Percentiles rank a stretch among this genome's conserved stretches.
Evolutionary conservation across 78 protist species (phyloP).

Genomic region (Chrysochromulina tobinii): DNA sequence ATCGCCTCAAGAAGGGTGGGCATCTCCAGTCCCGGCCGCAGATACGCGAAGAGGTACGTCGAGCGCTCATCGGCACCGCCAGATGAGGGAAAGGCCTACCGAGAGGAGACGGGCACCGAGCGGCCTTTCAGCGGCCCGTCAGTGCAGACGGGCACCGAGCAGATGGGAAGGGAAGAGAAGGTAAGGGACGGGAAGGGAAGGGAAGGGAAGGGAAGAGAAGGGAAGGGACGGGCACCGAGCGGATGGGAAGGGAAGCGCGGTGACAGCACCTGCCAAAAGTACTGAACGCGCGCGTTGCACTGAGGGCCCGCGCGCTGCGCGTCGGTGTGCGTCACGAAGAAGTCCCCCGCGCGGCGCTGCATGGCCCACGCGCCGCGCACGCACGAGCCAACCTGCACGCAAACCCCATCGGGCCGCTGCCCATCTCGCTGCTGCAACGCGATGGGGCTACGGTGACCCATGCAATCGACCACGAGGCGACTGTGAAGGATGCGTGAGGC

Average conservation of each 20-base stretch:
- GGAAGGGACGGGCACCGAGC: too few species aligned
- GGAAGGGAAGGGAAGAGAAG: too few species aligned
- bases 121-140: too few species aligned
- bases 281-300: background rate
- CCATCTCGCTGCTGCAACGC: background rate
- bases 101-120: too few species aligned
- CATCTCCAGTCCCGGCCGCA: background rate
- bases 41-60: background rate
- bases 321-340: background rate
- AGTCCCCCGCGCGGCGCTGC: background rate
- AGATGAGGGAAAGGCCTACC: background rate
- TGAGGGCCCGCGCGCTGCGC: background rate
- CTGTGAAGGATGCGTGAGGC: background rate
- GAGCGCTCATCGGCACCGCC: background rate
- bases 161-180: too few species aligned
- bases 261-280: background rate
- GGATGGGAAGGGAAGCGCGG: too few species aligned
- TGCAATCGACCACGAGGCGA: background rate
- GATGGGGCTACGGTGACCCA: background rate
- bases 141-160: too few species aligned
- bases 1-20: background rate
- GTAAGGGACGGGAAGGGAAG: too few species aligned
- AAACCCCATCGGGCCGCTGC: background rate
- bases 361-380: background rate
- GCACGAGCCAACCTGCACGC: background rate